Base-by-base conservation (phyloP, 805 yeast species). In the Wickerhamiella spandovensis region DNA sequence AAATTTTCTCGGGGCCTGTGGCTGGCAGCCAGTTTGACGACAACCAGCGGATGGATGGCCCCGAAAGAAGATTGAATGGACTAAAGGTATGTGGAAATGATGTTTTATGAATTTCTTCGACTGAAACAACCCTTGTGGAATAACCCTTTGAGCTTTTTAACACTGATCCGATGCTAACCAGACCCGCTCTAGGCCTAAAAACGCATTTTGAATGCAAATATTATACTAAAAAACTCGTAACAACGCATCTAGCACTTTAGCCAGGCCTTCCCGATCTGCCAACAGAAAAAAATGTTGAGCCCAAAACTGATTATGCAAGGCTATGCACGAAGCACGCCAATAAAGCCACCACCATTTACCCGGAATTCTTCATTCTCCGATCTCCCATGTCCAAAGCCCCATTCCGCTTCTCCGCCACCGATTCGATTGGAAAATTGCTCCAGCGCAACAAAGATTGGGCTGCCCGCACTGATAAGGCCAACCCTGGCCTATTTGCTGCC, bases 401-500 rank as follows among this genome's bases (percentile, higher is more conserved):
- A 22, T 64, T 63, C 58, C 53, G 62, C 22, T 62, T 62, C 51
- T 57, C 68, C n/a, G 61, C 64, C 39, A 54, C 65, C 5, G 68
- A 67, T 35, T 66, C 65, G 41, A 53, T 65, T 20, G 61, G 63
- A 43, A 49, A 61, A 20, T 61, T 73, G 47, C 62, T 74, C 32
- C 58, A 61, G 44, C 67, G 67, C 45, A 75, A 75, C 64, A 56
- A 53, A 42, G 61, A 62, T 37, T 75, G 79, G 79, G 70, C 75
- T n/a, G 53, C 58, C 32, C 50, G 66, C 18, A 69, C 78, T 53
- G 71, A 71, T 49, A 64, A 67, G 21, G 66, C 71, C 46, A 75
- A 78, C 58, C 82, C 87, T 0, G 72, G 73, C 44, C 66, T 84
- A 9, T 74, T 84, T 61, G 77, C 76, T 39, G 58, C 68, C 53